Evolutionary conservation across 352 stramenopile species (phyloP).

Genomic region (Globisporangium ultimum): DNA sequence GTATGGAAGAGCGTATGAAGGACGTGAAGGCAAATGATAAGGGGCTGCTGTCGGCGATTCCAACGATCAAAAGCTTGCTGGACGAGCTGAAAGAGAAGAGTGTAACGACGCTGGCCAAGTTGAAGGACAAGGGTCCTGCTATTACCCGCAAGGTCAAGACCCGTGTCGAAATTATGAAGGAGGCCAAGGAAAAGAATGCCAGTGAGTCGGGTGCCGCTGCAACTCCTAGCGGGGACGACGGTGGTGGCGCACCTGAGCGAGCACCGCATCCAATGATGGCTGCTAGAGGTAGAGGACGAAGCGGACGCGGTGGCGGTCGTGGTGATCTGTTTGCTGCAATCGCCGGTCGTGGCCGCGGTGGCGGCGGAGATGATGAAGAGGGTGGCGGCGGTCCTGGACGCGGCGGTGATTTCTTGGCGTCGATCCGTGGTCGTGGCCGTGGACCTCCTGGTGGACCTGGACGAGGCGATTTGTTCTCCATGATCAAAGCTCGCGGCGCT

Average conservation of each 20-base stretch:
- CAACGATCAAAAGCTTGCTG: constrained; percentile 51
- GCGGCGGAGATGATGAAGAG: constrained; percentile 36
- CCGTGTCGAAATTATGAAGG: constrained; percentile 74
- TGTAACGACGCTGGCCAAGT: constrained; percentile 34
- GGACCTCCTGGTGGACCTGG: constrained; percentile 39
- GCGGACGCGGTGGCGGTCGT: constrained; percentile 22
- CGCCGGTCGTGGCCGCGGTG: constrained; percentile 36
- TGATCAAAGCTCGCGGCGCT: constrained; percentile 49
- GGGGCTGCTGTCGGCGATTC: constrained; percentile 64
- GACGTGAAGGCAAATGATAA: constrained; percentile 83
- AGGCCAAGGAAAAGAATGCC: constrained; percentile 86
- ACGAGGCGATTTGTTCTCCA: constrained; percentile 59
- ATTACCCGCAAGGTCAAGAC: constrained; percentile 62
- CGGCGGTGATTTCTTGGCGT: constrained; percentile 40
- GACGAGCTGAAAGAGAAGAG: constrained; percentile 71
- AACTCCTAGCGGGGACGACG: constrained; percentile 22
- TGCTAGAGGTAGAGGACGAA: constrained; percentile 35
- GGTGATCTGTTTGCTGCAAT: constrained; percentile 54
- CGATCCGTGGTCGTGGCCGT: constrained; percentile 55
- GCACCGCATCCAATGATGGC: constrained; percentile 39
- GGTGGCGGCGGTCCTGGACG: constrained; percentile 28
- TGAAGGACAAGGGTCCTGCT: constrained; percentile 69
- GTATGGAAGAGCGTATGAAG: constrained; percentile 81
- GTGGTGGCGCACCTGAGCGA: constrained; percentile 18
- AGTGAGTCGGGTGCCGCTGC: constrained; percentile 31